Percentiles rank a stretch among this genome's conserved stretches.
Evolutionary conservation across 2,329 filamentous ascomycete species (phyloP).

Genomic region (Endoconidiophora polonica): DNA sequence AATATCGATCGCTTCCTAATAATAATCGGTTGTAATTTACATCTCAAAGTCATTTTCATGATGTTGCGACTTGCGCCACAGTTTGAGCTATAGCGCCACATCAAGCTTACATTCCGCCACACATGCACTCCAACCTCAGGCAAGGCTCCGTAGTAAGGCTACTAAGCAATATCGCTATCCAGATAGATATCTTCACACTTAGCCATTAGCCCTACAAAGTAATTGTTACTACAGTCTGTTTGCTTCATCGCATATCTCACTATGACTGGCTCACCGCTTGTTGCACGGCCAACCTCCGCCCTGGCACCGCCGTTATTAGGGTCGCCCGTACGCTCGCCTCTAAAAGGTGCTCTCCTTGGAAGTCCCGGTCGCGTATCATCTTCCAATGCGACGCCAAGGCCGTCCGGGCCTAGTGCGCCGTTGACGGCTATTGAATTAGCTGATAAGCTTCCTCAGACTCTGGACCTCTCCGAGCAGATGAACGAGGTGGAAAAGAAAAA

Average conservation of each 20-base stretch:
- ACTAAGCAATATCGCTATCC: too few species aligned
- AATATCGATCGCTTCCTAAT: too few species aligned
- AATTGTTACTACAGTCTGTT: too few species aligned
- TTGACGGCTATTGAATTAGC: constrained; percentile 11
- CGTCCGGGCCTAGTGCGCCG: neutral
- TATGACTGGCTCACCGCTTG: constrained; percentile 25
- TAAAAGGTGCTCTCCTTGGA: constrained; percentile 16
- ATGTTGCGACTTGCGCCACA: too few species aligned
- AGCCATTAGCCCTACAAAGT: too few species aligned
- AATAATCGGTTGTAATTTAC: too few species aligned
- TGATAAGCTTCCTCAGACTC: constrained; percentile 15
- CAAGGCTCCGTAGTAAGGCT: too few species aligned
- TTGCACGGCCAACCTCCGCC: constrained; percentile 19
- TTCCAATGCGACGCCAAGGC: constrained; percentile 15
- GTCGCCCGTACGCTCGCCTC: constrained; percentile 9
- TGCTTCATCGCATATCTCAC: constrained; percentile 1
- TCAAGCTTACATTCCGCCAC: too few species aligned
- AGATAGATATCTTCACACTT: too few species aligned
- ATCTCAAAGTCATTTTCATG: too few species aligned
- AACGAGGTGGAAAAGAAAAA: constrained; percentile 71
- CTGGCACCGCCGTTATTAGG: constrained; percentile 11
- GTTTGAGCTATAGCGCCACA: too few species aligned
- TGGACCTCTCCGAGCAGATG: constrained; percentile 60
- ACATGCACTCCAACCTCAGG: too few species aligned
- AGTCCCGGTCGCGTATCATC: constrained; percentile 17